These are phyloP conservation scores for Lactarius indigo DNA, from an alignment of 768 basidiomycete species.

Conservation along the genomic window DNA sequence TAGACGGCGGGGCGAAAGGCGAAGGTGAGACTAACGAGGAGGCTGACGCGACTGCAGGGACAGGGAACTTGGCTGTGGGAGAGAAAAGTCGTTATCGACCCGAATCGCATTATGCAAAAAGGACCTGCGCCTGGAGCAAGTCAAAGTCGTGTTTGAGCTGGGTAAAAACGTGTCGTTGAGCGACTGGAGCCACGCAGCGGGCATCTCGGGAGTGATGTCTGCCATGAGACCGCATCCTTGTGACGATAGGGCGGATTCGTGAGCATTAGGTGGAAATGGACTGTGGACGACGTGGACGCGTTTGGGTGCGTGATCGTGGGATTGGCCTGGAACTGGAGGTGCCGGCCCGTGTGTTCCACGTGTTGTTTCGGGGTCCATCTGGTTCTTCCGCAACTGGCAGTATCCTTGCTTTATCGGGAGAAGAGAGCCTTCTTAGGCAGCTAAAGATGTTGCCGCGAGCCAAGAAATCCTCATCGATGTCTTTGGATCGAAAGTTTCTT, in stretches of 20 bases:
- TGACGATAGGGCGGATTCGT: too few relatives aligned
- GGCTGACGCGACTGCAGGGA: not conserved
- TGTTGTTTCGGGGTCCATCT: too few relatives aligned
- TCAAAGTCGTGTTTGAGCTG: not conserved
- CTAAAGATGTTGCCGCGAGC: not conserved
- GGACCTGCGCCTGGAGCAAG: not conserved
- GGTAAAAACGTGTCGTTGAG: not conserved
- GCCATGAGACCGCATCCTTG: slow-evolving; percentile 23
- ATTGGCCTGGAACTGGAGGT: too few relatives aligned
- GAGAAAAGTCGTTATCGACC: not conserved
- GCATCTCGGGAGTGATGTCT: slow-evolving; percentile 17
- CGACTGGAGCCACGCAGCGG: not conserved
- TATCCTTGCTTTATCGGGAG: too few relatives aligned
- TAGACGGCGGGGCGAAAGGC: slow-evolving; percentile 8
- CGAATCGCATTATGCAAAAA: not conserved
- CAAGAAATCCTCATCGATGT: not conserved
- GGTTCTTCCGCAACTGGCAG: too few relatives aligned
- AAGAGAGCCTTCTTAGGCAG: too few relatives aligned
- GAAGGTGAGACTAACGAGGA: slow-evolving; percentile 4
- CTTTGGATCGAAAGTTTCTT: too few relatives aligned
- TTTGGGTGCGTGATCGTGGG: too few relatives aligned
- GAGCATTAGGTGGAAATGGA: too few relatives aligned
- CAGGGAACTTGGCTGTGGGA: not conserved
- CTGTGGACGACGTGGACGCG: too few relatives aligned
- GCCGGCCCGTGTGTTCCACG: too few relatives aligned